Conservation (phyloP, 2,329 filamentous ascomycete genomes). For the Myriangium duriaei region DNA sequence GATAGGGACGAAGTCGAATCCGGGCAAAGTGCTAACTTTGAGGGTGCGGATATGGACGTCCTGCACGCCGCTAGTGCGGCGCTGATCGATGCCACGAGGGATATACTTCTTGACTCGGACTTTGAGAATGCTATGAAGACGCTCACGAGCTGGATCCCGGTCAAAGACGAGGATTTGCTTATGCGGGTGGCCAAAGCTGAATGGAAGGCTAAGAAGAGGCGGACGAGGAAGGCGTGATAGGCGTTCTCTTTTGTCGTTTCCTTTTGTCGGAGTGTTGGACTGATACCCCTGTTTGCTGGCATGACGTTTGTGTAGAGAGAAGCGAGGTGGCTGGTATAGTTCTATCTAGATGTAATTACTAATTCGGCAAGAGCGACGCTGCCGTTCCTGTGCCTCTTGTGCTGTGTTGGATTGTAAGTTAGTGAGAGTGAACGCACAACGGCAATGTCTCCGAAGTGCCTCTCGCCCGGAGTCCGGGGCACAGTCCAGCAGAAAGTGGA, state of each 20-base stretch:
- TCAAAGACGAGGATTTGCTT: slow-evolving; percentile 85
- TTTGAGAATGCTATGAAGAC: slow-evolving; percentile 99
- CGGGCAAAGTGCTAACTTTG: slow-evolving; percentile 25
- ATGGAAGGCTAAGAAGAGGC: slow-evolving; percentile 58
- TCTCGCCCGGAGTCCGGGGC: no score
- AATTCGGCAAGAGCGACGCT: no score
- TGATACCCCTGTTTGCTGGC: neutral
- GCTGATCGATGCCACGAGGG: slow-evolving; percentile 77
- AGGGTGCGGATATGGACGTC: slow-evolving; percentile 61
- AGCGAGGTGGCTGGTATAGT: no score
- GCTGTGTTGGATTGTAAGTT: no score
- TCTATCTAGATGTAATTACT: no score
- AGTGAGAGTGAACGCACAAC: no score
- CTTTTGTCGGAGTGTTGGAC: neutral
- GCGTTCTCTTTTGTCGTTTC: slow-evolving; percentile 1
- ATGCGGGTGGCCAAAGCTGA: slow-evolving; percentile 84
- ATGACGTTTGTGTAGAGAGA: neutral
- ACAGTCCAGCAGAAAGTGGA: no score
- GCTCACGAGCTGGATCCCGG: slow-evolving; percentile 82
- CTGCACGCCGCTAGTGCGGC: slow-evolving; percentile 83
- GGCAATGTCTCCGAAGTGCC: no score
- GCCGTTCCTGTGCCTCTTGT: no score
- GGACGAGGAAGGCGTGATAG: slow-evolving; percentile 12
- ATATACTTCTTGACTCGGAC: slow-evolving; percentile 81
- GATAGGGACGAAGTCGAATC: slow-evolving; percentile 38